Evolutionary conservation across 192 early-diverging fungal species (phyloP).

Genomic region (Coemansia sp.): DNA sequence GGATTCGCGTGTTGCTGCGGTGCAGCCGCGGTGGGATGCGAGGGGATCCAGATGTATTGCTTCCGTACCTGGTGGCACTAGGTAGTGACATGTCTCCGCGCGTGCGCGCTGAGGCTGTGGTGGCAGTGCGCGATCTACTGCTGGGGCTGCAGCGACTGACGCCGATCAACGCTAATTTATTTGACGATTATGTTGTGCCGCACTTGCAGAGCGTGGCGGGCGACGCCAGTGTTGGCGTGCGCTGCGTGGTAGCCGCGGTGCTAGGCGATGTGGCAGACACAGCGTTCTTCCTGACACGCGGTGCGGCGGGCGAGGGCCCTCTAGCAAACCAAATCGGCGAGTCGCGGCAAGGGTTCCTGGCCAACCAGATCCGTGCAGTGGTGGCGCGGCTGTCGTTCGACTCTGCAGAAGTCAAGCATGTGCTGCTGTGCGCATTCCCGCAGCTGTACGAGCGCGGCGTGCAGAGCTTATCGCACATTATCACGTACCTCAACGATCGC

Average conservation of each 20-base stretch:
- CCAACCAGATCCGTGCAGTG: conserved; percentile 70
- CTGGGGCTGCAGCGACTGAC: conserved; percentile 74
- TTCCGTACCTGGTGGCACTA: conserved; percentile 48
- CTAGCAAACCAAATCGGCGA: neutral
- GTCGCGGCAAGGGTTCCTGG: conserved; percentile 25
- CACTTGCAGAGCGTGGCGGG: conserved; percentile 64
- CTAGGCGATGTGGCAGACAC: conserved; percentile 78
- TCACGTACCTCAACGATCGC: conserved; percentile 94
- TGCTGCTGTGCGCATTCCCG: conserved; percentile 63
- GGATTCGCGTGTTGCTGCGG: conserved; percentile 33
- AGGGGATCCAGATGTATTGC: conserved; percentile 36
- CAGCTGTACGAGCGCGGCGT: conserved; percentile 43
- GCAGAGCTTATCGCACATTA: conserved; percentile 79
- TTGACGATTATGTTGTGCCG: conserved; percentile 88
- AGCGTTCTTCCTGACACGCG: conserved; percentile 67
- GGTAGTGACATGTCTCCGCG: conserved; percentile 28
- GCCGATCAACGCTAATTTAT: conserved; percentile 80
- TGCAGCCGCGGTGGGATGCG: conserved; percentile 39
- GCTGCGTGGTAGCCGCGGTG: conserved; percentile 80
- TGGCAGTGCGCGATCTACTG: conserved; percentile 47
- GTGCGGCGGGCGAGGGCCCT: neutral
- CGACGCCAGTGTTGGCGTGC: conserved; percentile 75
- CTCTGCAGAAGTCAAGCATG: conserved; percentile 76
- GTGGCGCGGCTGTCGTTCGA: conserved; percentile 82
- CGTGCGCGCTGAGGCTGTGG: conserved; percentile 45